Evolutionary conservation across 345 rosid species (phyloP).

Genomic region (Arabidopsis thaliana): TAIR10.1 NC_003070.9:10163501-10164000

Average conservation of each 20-base stretch:
- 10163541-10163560: slow-evolving; percentile 65
- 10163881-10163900: neutral
- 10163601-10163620: slow-evolving; percentile 59
- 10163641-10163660: slow-evolving; percentile 60
- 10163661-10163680: slow-evolving; percentile 75
- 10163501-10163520: slow-evolving; percentile 57
- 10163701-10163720: neutral
- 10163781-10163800: neutral
- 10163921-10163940: slow-evolving; percentile 52
- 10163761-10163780: slow-evolving; percentile 27
- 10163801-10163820: neutral
- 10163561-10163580: slow-evolving; percentile 54
- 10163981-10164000: slow-evolving; percentile 39
- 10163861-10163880: neutral
- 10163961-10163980: slow-evolving; percentile 26
- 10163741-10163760: slow-evolving; percentile 13
- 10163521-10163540: slow-evolving; percentile 50
- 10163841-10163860: neutral
- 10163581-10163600: slow-evolving; percentile 54
- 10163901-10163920: slow-evolving; percentile 55
- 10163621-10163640: slow-evolving; percentile 49
- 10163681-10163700: slow-evolving; percentile 50
- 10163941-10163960: slow-evolving; percentile 52
- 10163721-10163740: neutral
- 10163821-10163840: neutral